Conservation (phyloP, 805 yeast genomes). For the Metschnikowia orientalis region DNA sequence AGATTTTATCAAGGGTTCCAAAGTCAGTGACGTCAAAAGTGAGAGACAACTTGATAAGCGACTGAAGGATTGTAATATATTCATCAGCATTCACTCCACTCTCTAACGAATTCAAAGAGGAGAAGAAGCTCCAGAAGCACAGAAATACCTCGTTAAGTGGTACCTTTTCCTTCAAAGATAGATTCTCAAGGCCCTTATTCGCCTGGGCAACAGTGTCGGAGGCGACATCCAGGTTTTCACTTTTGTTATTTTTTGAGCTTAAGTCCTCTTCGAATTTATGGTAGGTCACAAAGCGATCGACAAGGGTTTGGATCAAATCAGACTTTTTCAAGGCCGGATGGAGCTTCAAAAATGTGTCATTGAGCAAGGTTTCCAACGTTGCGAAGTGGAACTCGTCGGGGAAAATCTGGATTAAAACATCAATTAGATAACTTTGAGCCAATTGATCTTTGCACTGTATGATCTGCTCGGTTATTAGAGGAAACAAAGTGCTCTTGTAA, state of each 20-base stretch:
- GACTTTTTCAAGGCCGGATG: constrained; percentile 68
- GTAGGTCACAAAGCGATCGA: constrained; percentile 63
- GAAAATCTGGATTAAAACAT: constrained; percentile 89
- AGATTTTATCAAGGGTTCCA: constrained; percentile 58
- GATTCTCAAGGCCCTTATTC: constrained; percentile 1
- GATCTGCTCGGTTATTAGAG: constrained; percentile 80
- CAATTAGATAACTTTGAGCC: constrained; percentile 89
- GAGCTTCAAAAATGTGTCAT: constrained; percentile 56
- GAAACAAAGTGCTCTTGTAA: constrained; percentile 56
- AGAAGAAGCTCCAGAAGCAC: constrained; percentile 62
- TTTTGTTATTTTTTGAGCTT: too few relatives aligned
- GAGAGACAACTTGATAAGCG: constrained; percentile 61
- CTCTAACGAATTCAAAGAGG: constrained; percentile 49
- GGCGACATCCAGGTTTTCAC: too few relatives aligned
- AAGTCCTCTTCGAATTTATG: constrained; percentile 24
- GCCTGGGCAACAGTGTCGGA: too few relatives aligned
- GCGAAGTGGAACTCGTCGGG: constrained; percentile 86
- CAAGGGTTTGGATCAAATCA: constrained; percentile 62
- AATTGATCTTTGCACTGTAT: constrained; percentile 87
- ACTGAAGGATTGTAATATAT: constrained; percentile 57
- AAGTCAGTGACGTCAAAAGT: constrained; percentile 61
- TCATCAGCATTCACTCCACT: constrained; percentile 69
- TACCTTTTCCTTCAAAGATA: constrained; percentile 1
- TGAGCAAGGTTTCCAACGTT: constrained; percentile 63
- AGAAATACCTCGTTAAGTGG: constrained; percentile 44